phyloP scores from a whole-genome alignment of 495 filamentous ascomycete species.

The Polyplosphaeria fusca region DNA sequence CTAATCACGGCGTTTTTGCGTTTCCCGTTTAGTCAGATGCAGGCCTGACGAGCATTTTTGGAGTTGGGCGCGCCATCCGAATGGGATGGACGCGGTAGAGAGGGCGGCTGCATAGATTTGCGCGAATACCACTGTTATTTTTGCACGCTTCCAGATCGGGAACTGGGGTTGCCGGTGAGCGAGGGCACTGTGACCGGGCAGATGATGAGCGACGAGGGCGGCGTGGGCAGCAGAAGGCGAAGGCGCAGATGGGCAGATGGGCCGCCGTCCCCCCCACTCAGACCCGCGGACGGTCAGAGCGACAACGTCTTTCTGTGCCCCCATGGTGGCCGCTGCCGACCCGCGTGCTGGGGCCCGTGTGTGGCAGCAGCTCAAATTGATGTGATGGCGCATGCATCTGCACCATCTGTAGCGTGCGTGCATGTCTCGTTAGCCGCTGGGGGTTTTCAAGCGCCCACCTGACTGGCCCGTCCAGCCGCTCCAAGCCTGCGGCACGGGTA shows the following conservation, averaged over 20 bases:
- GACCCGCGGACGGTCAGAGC: neutral
- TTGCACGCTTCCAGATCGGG: slow-evolving; percentile 2
- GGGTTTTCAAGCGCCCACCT: neutral
- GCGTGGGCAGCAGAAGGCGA: neutral
- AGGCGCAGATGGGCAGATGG: slow-evolving; percentile 2
- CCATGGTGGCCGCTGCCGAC: slow-evolving; percentile 9
- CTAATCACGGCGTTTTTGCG: slow-evolving; percentile 13
- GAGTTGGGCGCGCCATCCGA: slow-evolving; percentile 3
- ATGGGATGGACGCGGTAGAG: slow-evolving; percentile 12
- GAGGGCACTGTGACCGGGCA: neutral
- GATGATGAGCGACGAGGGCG: neutral
- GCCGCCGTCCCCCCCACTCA: neutral
- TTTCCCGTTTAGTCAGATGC: slow-evolving; percentile 4
- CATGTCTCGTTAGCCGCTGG: slow-evolving; percentile 22
- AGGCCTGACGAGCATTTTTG: slow-evolving; percentile 17
- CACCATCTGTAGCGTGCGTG: neutral
- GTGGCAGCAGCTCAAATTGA: neutral
- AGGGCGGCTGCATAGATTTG: slow-evolving; percentile 19
- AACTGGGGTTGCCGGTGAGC: neutral
- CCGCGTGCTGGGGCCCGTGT: slow-evolving; percentile 7
- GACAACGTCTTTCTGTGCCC: slow-evolving; percentile 16
- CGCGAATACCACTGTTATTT: slow-evolving; percentile 14
- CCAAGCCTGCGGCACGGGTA: slow-evolving; percentile 6
- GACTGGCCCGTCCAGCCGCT: slow-evolving; percentile 20
- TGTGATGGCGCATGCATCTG: slow-evolving; percentile 2